Evolutionary conservation across 805 yeast genomes (phyloP), one percentile per base, ranked within the genome.

Genomic region (Danielozyma ontarioensis): DNA sequence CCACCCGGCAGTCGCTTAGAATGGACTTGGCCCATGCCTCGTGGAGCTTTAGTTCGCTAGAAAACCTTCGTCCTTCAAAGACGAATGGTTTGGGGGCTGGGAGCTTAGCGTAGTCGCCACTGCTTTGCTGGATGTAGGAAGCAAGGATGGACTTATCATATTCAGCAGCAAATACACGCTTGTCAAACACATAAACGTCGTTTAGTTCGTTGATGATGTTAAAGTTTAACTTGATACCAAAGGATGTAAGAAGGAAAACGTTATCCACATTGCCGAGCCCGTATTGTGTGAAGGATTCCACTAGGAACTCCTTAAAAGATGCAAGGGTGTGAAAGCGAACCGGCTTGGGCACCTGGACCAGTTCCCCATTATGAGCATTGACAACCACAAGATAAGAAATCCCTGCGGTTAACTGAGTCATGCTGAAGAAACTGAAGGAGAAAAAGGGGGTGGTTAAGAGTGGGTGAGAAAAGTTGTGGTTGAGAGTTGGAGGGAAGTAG

Each of bases 101-200:
- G 4, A 44, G 33, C 4, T 39, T 39, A 13, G 40, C 4, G 32
- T 32, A 13, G 35, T 40, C 16, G 33, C 7, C 37, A 30, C 51
- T 59, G 27, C 33, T 35, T 36, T 27, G 45, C 25, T 16, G 37
- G 35, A 25, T 34, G 32, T 37, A 39, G 3, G 31, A 34, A 7
- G 13, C 19, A 2, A 40, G 23, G 7, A 41, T 28, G 1, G 34
- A 31, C 5, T 41, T 43, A 8, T 48, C 42, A 8, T 41, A 23
- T 10, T 51, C 55, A 10, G 46, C 41, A 3, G 69, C 57, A 42
- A 82, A 81, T 29, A 76, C 55, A 29, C 77, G 66, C 50, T 80
- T 74, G 51, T 83, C 87, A 54, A 69, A 82, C 1, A 75, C 77
- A 51, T 71, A 81, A 3, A 81, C 61, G 37, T 78, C 83, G 33